Percentiles rank a stretch among this genome's conserved stretches.
Conservation (phyloP, 495 filamentous ascomycete species). For the Daldinia childiae region DNA sequence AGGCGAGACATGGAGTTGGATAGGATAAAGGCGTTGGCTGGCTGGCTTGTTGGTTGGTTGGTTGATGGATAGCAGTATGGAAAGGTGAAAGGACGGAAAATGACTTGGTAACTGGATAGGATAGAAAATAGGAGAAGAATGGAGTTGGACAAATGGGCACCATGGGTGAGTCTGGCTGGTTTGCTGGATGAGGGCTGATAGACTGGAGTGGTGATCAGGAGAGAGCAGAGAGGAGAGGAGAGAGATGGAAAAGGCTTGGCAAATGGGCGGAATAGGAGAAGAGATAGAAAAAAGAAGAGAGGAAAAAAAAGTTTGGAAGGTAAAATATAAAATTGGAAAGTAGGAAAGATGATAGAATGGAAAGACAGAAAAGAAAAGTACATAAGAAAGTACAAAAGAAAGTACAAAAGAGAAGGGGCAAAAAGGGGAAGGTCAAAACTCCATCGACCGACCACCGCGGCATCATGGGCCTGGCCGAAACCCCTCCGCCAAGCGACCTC, state of each 20-base stretch:
- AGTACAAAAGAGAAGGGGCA: background rate
- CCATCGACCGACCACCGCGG: slow-evolving; percentile 1
- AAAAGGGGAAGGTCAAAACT: background rate
- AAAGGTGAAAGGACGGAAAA: no score
- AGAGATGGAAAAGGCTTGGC: background rate
- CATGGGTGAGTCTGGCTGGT: no score
- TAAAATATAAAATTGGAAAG: background rate
- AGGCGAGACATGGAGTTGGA: no score
- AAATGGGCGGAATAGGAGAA: background rate
- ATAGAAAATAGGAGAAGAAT: no score
- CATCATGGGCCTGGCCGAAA: background rate
- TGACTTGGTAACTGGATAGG: no score
- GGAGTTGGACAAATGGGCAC: no score
- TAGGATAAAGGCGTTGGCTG: no score
- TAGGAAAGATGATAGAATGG: background rate
- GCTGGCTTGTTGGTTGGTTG: no score
- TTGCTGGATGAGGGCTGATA: no score
- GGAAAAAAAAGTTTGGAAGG: background rate
- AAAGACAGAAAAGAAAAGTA: background rate
- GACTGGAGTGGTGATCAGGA: no score
- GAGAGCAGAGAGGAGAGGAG: no score
- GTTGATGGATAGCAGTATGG: no score
- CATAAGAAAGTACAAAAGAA: background rate
- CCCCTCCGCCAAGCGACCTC: background rate
- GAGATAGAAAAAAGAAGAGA: background rate